These are phyloP conservation scores for Dothidotthia symphoricarpi DNA, from an alignment of 2,329 filamentous ascomycete genomes.

Conservation along the genomic window DNA sequence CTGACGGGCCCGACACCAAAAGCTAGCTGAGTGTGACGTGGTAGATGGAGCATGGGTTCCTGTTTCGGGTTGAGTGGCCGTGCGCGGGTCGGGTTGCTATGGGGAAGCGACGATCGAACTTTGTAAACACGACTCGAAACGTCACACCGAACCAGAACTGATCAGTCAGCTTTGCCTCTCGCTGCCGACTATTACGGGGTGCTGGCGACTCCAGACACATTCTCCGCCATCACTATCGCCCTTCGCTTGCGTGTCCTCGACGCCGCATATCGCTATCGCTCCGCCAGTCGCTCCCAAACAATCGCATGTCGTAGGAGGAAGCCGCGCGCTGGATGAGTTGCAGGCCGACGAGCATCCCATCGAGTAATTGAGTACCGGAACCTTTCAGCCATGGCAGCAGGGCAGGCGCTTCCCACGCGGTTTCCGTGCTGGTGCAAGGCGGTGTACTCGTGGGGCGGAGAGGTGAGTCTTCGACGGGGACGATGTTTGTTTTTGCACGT, in stretches of 20 bases:
- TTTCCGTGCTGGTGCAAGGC: slow-evolving; percentile 93
- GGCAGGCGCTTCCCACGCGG: slow-evolving; percentile 63
- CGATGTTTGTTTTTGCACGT: slow-evolving; percentile 7
- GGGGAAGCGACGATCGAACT: no score
- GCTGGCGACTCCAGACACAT: no score
- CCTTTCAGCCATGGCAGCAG: slow-evolving; percentile 44
- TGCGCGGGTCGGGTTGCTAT: no score
- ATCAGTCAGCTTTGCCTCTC: no score
- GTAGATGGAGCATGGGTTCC: no score
- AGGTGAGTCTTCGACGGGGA: slow-evolving; percentile 47
- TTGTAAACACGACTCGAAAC: no score
- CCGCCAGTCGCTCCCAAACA: slow-evolving; percentile 8
- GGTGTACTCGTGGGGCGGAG: slow-evolving; percentile 90
- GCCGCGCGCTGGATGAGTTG: slow-evolving; percentile 18
- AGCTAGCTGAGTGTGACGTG: no score
- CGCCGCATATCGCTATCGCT: slow-evolving; percentile 2
- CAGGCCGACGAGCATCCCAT: slow-evolving; percentile 8
- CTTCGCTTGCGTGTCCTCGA: slow-evolving; percentile 8
- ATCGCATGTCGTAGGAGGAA: slow-evolving; percentile 15
- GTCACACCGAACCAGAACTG: no score
- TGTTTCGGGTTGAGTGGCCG: no score
- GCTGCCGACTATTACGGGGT: no score
- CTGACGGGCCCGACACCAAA: no score
- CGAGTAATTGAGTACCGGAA: neutral
- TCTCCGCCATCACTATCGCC: slow-evolving; percentile 13